Percentiles rank a stretch among this genome's conserved stretches.
Evolutionary conservation across 1,139 yeast genomes (phyloP).

Genomic region (Yamadazyma dushanensis): DNA sequence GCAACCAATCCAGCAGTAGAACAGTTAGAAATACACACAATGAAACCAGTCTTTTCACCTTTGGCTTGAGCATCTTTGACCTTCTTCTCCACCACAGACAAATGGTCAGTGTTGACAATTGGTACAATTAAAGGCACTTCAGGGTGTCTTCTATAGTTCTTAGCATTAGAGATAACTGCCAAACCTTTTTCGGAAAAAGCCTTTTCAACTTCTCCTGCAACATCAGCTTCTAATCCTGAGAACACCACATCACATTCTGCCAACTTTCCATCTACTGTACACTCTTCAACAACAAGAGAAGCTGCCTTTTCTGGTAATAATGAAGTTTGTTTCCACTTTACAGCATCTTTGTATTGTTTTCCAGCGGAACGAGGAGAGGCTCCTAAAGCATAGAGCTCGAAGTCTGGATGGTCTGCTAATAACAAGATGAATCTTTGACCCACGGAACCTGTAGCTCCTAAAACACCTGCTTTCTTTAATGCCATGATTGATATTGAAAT

Average conservation of each 20-base stretch:
- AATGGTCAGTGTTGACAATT: constrained; percentile 91
- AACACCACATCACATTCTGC: constrained; percentile 91
- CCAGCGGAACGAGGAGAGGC: constrained; percentile 97
- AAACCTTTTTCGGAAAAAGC: constrained; percentile 80
- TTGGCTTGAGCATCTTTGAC: constrained; percentile 52
- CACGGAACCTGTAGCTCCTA: constrained; percentile 97
- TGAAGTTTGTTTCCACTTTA: constrained; percentile 91
- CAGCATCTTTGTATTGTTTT: constrained; percentile 79
- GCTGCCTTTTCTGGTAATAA: constrained; percentile 71
- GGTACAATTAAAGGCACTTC: constrained; percentile 95
- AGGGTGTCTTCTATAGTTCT: constrained; percentile 86
- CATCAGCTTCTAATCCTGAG: constrained; percentile 91
- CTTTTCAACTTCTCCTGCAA: constrained; percentile 89
- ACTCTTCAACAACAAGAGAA: constrained; percentile 67
- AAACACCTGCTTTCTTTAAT: constrained; percentile 73
- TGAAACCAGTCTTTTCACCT: constrained; percentile 68
- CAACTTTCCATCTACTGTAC: constrained; percentile 70
- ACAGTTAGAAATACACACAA: constrained; percentile 95
- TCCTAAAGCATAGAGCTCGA: constrained; percentile 81
- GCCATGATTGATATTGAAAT: constrained; percentile 3
- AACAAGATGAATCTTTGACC: constrained; percentile 94
- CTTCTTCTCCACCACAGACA: constrained; percentile 68
- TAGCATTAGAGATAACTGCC: constrained; percentile 89
- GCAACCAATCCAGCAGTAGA: constrained; percentile 98
- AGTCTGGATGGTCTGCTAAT: constrained; percentile 84